Conservation (phyloP, 805 yeast species). For the Ogataea philodendri region DNA sequence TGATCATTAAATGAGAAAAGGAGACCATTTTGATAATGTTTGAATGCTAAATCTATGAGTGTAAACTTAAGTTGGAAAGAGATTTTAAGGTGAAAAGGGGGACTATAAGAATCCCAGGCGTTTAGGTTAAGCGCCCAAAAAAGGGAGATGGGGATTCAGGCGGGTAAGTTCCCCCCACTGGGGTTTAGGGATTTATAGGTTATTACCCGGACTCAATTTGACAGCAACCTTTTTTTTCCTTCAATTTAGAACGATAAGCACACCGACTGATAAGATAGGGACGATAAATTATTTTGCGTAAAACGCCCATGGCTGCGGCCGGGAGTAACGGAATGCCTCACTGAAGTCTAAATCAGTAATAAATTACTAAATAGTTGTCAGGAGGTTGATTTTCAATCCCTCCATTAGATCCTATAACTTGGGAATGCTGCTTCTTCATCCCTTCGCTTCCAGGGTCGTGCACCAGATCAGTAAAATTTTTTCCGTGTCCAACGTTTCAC, state of each 20-base stretch:
- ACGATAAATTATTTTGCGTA: constrained; percentile 2
- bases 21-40: constrained; percentile 20
- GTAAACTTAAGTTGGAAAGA: constrained; percentile 1
- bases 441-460: constrained; percentile 10
- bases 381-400: no score
- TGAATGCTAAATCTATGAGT: constrained; percentile 7
- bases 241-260: constrained; percentile 7
- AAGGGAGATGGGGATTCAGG: no score
- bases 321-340: neutral
- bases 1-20: constrained; percentile 12
- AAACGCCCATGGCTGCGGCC: neutral
- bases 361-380: no score
- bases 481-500: constrained; percentile 14
- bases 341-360: no score
- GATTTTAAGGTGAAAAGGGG: constrained; percentile 5
- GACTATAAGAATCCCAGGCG: constrained; percentile 6
- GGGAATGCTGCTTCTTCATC: neutral
- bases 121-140: constrained; percentile 4
- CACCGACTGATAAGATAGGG: constrained; percentile 11
- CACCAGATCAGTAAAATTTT: constrained; percentile 10
- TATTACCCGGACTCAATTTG: constrained; percentile 10
- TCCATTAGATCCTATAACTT: no score
- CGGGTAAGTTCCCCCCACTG: no score
- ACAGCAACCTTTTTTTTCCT: neutral
- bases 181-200: constrained; percentile 1